These are phyloP conservation scores for Flaveria sonorensis DNA, from an alignment of 129 eudicot genomes.

Conservation along the genomic window DNA sequence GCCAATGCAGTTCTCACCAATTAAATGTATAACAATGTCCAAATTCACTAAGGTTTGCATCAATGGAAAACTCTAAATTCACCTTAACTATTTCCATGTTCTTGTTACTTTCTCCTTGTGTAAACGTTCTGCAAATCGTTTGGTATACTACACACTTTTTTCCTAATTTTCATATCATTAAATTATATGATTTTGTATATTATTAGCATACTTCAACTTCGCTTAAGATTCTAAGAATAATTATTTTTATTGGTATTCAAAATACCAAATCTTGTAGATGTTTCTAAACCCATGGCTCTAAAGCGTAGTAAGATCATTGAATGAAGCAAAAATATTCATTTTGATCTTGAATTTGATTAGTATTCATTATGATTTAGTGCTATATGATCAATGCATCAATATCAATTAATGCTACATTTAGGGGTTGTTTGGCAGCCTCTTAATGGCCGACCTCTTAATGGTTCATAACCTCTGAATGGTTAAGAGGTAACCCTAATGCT, in stretches of 20 bases:
- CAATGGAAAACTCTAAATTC: not conserved
- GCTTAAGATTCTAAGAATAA: not conserved
- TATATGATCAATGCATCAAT: not conserved
- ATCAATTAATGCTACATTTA: not conserved
- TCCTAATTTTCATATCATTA: not conserved
- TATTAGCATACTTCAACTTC: not conserved
- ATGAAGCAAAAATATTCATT: not conserved
- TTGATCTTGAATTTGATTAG: not conserved
- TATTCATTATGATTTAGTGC: not conserved
- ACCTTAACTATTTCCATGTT: not conserved
- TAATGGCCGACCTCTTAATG: too few species aligned
- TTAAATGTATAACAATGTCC: not conserved
- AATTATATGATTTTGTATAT: not conserved
- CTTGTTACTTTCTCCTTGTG: constrained; percentile 1
- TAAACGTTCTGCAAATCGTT: not conserved
- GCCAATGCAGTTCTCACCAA: not conserved
- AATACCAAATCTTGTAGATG: not conserved
- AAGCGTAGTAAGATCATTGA: not conserved
- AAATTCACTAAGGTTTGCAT: constrained; percentile 1
- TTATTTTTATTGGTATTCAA: not conserved
- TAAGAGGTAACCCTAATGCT: too few species aligned
- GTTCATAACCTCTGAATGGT: too few species aligned
- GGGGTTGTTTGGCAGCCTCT: too few species aligned
- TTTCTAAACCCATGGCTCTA: constrained; percentile 6
- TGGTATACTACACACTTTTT: not conserved